Evolutionary conservation across 1,139 yeast genomes (phyloP), one percentile per base, ranked within the genome.

Genomic region (Nadsonia commutata): DNA sequence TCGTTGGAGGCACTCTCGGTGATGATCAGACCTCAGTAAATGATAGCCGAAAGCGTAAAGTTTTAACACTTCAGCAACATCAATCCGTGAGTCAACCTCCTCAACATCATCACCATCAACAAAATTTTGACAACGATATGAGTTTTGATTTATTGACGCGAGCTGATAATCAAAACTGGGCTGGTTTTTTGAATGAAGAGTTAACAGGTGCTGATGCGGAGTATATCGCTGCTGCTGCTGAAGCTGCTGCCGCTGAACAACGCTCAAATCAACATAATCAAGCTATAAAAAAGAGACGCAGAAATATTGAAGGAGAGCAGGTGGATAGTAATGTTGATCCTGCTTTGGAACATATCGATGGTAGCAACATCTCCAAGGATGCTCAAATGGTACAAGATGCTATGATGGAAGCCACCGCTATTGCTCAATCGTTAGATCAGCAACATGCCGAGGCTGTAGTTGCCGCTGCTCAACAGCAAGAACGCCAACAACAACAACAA

Each of bases 221-320:
- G 4, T 27, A 27, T 9, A 27, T 27, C n/a, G 33, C 33, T 9
- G 33, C 33, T 45, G 57, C 55, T 18, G 56, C 59, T 1, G 46
- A 52, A 19, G 41, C 45, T 31, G 40, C 36, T 39, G 42, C 45
- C 16, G 33, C 33, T 27, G 33, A 22, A 11, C 27, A 27, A 27
- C 33, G 33, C 33, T 16, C 33, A 3, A 7, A 4, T 11, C 33
- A 27, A 13, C 33, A 8, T 11, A n/a, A n/a, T n/a, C 39, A 47
- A 39, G 27, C 36, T 36, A 18, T 40, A 41, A 31, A 46, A 27
- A n/a, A 43, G 23, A 43, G 45, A 33, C 55, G 53, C 40, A 45
- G 33, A 11, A 16, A 27, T 9, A 9, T 27, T 27, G 33, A 27
- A 27, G 33, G n/a, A 13, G 33, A 16, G 9, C 16, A 27, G n/a